Base-by-base conservation (phyloP, 2,329 filamentous ascomycete species). In the Penicillium sp. region DNA sequence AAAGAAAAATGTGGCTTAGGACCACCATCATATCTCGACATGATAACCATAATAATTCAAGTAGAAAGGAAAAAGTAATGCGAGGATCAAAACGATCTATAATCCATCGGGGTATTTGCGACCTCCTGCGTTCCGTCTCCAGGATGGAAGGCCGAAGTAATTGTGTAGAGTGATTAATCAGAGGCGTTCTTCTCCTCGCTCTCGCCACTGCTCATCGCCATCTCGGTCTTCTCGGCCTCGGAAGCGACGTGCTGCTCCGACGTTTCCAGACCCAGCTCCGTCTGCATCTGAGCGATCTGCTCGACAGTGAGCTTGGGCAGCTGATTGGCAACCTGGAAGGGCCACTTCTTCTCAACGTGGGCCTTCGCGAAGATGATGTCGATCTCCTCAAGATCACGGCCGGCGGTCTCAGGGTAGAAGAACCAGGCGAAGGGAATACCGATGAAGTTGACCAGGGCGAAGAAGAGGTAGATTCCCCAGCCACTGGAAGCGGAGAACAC, bases 381-480 rank as follows among this genome's bases (percentile, higher is more conserved):
- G 49, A 74, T 63, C 53, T 74, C 70, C 54, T 75, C 72, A 10
- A 74, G 64, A 24, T 68, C 68, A 44, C 68, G 65, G 27, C 69
- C 71, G 24, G 69, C 68, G 0, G 76, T 76, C 59, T 78, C 76
- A 1, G 74, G 72, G 54, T 80, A 77, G 69, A 79, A 77, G 70
- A 80, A 77, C 63, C 72, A 78, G 58, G 75, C 76, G 54, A 79
- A 54, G 16, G 76, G 76, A 24, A 80, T 67, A 64, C 76, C 79
- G 46, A 64, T 57, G 46, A 66, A 61, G 58, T 72, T 71, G 57
- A 72, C 59, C n/a, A 62, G 54, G 4, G 66, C 68, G 42, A 74
- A 73, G 64, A 74, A 72, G 46, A 73, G 66, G 58, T 74, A 74
- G 18, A 69, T 63, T 46, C 69, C 69, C 71, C 71, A 74, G 4